Evolutionary conservation across 2,329 filamentous ascomycete species (phyloP), one percentile per base, ranked within the genome.

Genomic region (Clonostachys sp.): DNA sequence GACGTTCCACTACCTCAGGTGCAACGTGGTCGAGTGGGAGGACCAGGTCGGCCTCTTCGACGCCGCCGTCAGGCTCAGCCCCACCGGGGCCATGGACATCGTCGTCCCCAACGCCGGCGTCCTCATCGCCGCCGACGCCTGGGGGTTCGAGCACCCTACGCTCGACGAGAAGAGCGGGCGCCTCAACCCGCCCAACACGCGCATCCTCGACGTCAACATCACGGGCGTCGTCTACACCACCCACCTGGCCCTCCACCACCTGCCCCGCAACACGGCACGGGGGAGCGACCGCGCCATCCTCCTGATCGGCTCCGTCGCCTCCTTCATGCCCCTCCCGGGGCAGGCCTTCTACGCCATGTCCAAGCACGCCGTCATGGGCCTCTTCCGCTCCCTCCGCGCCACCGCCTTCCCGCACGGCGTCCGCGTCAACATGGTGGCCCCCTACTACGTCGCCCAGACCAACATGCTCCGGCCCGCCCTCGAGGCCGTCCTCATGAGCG

Each of bases 41-140:
- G 79, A 77, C 6, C 84, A 87, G 57, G 77, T 82, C 42, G 66
- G 73, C 30, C 71, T 87, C 46, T 89, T 88, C 70, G 77, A 78
- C 41, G 63, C 73, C 46, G 82, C 82, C 4, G 67, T 72, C 36
- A 66, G 68, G 45, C 64, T 79, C 47, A 83, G 78, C 50, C 72
- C 73, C 0, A 70, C 76, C 45, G 72, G 74, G 14, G 73, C 74
- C 12, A 75, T 87, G 51, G 81, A 87, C 61, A 68, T 74, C 17
- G 82, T 86, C 5, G 80, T 87, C 42, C 81, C 83, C 51, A 86
- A 86, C 57, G 84, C 84, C 0, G 85, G 84, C 42, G 77, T 87
- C 53, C 69, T 73, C 46, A 50, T 61, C 34, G 50, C 55, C n/a
- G 48, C 48, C 41, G 53, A 58, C 17, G 55, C 59, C 2, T 56